Base-by-base conservation (phyloP, 192 early-diverging fungal species). In the Coemansia sp. region DNA sequence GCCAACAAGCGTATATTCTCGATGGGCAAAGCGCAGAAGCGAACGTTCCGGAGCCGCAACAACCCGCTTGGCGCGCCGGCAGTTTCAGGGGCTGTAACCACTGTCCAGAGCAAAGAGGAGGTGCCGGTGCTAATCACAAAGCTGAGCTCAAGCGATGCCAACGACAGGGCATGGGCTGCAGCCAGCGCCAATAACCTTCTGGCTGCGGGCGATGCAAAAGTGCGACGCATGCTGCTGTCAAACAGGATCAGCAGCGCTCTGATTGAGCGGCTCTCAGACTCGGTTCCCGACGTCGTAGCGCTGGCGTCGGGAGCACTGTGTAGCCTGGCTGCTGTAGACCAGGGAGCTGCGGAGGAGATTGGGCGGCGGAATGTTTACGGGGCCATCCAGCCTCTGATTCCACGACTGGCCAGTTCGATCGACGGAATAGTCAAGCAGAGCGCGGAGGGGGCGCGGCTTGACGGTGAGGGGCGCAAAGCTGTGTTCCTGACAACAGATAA, bases 131-230 rank as follows among this genome's bases (percentile, higher is more conserved):
- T 75, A 62, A 30, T 79, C 54, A 78, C 67, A 25, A 79, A 94
- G 89, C 83, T 94, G 6, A 70, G 67, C 6, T 87, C 89, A 2
- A 66, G 77, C 32, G 86, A 91, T 59, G 72, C 86, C 27, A 87
- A 86, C 61, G 95, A 97, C 39, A 80, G 93, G 6, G 87, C 88
- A 6, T 97, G 94, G 94, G 92, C 95, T 1, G 91, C 92, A 17
- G 90, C 93, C 29, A 91, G 92, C 62, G 85, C 92, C 19, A 92
- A 91, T 39, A 90, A 94, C 75, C 77, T 97, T 31, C 89, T 87
- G 6, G 31, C 70, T 27, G 66, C 70, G 17, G 73, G 74, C 19
- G 67, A 75, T 30, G 54, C 57, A 6, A 6, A 42, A 9, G 54
- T 73, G 21, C 87, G 91, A 19, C 86, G 89, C 57, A 67, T 92